Conservation (phyloP, 2,329 filamentous ascomycete species). For the Fusarium agapanthi region DNA sequence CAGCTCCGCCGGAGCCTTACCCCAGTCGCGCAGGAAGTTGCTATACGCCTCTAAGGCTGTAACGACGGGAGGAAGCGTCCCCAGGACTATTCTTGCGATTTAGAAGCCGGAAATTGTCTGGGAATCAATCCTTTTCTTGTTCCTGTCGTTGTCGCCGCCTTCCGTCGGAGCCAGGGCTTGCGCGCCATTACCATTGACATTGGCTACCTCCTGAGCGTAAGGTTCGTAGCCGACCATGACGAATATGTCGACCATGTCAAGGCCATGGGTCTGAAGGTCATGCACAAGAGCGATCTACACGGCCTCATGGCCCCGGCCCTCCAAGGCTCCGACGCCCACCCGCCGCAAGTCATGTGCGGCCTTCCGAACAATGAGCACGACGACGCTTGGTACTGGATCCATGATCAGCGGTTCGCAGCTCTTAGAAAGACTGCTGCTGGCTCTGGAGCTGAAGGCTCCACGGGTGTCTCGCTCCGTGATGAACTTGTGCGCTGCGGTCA, state of each 20-base stretch:
- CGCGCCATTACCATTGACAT: not conserved
- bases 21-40: slow-evolving; percentile 32
- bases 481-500: not conserved
- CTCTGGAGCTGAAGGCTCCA: not conserved
- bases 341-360: not conserved
- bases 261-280: not conserved
- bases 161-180: not conserved
- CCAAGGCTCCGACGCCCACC: not conserved
- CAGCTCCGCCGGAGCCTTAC: slow-evolving; percentile 32
- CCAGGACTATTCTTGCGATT: slow-evolving; percentile 33
- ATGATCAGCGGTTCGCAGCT: not conserved
- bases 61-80: slow-evolving; percentile 29
- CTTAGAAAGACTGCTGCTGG: not conserved
- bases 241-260: not conserved
- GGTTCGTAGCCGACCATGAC: not conserved
- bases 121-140: too few relatives aligned
- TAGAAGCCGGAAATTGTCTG: too few relatives aligned
- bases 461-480: not conserved
- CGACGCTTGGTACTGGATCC: not conserved
- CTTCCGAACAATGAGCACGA: not conserved
- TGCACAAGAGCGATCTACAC: not conserved
- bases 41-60: slow-evolving; percentile 29
- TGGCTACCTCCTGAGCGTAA: not conserved
- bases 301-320: not conserved
- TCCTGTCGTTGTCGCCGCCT: too few relatives aligned